phyloP scores from a whole-genome alignment of 2,329 filamentous ascomycete genomes.

The Aspergillus pseudoterreus region DNA sequence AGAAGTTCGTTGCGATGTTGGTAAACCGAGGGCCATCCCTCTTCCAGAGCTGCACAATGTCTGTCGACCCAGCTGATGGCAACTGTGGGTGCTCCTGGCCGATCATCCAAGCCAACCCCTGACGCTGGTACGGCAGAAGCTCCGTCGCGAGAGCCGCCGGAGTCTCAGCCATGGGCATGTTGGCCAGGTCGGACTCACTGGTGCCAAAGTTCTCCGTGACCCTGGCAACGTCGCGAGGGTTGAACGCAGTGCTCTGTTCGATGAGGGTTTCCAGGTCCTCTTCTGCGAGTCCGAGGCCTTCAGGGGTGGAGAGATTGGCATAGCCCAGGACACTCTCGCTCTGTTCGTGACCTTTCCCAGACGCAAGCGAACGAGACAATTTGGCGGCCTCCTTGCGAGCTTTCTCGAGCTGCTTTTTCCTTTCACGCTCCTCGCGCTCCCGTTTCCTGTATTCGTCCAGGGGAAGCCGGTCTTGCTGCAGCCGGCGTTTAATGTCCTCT shows the following conservation, averaged over 20 bases:
- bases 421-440: conserved; percentile 46
- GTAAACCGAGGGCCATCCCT: conserved; percentile 50
- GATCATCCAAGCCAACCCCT: conserved; percentile 79
- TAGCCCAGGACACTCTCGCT: conserved; percentile 27
- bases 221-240: conserved; percentile 61
- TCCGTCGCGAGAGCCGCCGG: conserved; percentile 62
- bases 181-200: conserved; percentile 65
- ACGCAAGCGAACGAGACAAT: conserved; percentile 22
- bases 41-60: conserved; percentile 77
- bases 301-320: conserved; percentile 31
- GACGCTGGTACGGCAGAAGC: conserved; percentile 72
- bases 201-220: conserved; percentile 68
- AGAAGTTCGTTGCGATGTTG: conserved; percentile 70
- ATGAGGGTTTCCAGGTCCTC: conserved; percentile 62
- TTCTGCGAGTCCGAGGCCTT: conserved; percentile 21
- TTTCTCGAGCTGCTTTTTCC: conserved; percentile 51
- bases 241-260: conserved; percentile 62
- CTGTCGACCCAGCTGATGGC: conserved; percentile 55
- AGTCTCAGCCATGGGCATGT: conserved; percentile 69
- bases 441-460: conserved; percentile 50
- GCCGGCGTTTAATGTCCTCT: conserved; percentile 54
- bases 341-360: conserved; percentile 24
- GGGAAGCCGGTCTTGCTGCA: conserved; percentile 65
- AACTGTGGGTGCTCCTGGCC: conserved; percentile 68
- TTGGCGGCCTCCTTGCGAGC: conserved; percentile 40